phyloP scores from a whole-genome alignment of 2,329 filamentous ascomycete species.

The Verticillium alfalfae region DNA sequence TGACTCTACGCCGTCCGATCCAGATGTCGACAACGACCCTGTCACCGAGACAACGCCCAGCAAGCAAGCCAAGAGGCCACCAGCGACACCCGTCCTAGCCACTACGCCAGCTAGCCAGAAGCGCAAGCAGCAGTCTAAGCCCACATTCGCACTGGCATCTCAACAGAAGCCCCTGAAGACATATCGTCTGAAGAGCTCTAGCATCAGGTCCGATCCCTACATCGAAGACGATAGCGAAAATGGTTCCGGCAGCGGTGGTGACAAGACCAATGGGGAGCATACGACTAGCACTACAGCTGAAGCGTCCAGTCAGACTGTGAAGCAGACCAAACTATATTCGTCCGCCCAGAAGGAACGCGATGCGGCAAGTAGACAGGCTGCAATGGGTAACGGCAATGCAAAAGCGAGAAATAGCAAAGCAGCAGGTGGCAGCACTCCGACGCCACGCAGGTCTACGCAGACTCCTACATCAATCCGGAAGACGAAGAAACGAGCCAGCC shows the following conservation, averaged over 20 bases:
- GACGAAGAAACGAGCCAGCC: not conserved
- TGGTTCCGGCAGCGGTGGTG: not conserved
- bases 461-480: not conserved
- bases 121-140: constrained; percentile 9
- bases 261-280: not conserved
- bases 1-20: not conserved
- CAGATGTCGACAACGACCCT: not conserved
- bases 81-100: constrained; percentile 9
- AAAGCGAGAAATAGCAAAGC: not conserved
- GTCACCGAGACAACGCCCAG: not conserved
- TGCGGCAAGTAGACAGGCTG: not conserved
- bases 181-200: constrained; percentile 3
- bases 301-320: not conserved
- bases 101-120: constrained; percentile 3
- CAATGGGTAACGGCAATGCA: not conserved
- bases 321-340: not conserved
- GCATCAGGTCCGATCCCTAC: constrained; percentile 19
- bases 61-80: not conserved
- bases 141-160: constrained; percentile 13
- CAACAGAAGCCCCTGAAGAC: constrained; percentile 5
- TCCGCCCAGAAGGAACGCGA: not conserved
- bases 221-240: constrained; percentile 13
- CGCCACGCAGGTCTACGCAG: not conserved
- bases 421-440: not conserved
- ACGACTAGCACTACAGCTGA: not conserved